Conservation (phyloP, 305 asterid genomes). For the Salvia sclarea region DNA sequence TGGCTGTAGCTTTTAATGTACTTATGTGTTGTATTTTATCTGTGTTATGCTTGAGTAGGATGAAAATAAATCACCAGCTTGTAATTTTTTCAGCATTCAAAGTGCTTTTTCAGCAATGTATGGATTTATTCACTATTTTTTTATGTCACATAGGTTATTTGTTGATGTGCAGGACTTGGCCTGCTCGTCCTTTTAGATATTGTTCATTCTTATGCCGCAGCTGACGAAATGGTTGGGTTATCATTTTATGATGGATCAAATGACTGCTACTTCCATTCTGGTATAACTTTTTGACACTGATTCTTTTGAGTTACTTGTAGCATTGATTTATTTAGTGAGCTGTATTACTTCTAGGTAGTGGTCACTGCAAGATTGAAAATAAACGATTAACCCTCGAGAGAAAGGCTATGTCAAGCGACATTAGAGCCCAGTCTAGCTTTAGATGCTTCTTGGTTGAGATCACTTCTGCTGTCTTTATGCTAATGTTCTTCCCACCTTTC, state of each 20-base stretch:
- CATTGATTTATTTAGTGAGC: conserved; percentile 23
- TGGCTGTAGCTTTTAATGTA: not conserved
- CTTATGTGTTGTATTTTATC: not conserved
- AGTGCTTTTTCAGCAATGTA: conserved; percentile 14
- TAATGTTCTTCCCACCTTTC: conserved; percentile 8
- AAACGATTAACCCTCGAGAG: not conserved
- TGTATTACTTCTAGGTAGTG: conserved; percentile 6
- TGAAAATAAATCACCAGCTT: not conserved
- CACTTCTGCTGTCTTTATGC: conserved; percentile 7
- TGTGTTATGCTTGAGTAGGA: not conserved
- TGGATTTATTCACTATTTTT: conserved; percentile 25
- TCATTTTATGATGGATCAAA: conserved; percentile 97
- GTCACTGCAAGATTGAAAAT: not conserved
- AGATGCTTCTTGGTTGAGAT: conserved; percentile 10
- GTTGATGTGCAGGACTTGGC: conserved; percentile 71
- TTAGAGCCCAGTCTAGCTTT: conserved; percentile 7
- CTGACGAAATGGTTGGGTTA: conserved; percentile 96
- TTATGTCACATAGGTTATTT: conserved; percentile 18
- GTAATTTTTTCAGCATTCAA: conserved; percentile 1
- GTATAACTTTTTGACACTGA: conserved; percentile 44
- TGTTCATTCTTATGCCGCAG: conserved; percentile 95
- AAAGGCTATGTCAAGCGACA: not conserved
- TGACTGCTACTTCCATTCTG: conserved; percentile 95
- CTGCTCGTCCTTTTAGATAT: conserved; percentile 84
- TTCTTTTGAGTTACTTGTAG: conserved; percentile 19